phyloP scores from a whole-genome alignment of 208 protist genomes.

The Phytomonas sp. region DNA sequence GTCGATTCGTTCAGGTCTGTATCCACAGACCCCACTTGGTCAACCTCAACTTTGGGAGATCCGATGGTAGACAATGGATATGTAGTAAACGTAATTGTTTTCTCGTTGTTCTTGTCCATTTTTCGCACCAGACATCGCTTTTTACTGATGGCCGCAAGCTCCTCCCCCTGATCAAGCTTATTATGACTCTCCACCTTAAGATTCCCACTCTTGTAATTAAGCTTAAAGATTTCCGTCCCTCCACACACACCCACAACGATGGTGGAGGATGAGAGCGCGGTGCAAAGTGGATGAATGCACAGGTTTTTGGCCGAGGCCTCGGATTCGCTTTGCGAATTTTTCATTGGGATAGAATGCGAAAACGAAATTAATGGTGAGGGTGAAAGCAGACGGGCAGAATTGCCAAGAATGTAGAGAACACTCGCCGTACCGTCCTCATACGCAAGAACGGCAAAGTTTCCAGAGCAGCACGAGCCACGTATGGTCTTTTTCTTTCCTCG shows the following conservation, averaged over 20 bases:
- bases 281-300: background rate
- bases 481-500: conserved; percentile 21
- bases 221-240: conserved; percentile 13
- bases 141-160: conserved; percentile 2
- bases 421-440: conserved; percentile 61
- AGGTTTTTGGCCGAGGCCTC: background rate
- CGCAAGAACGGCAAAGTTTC: conserved; percentile 58
- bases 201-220: conserved; percentile 29
- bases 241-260: conserved; percentile 20
- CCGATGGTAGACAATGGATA: background rate
- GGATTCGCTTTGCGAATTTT: background rate
- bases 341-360: background rate
- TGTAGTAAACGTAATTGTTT: background rate
- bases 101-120: background rate
- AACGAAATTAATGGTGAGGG: conserved; percentile 13
- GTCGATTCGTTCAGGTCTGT: background rate
- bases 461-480: conserved; percentile 22
- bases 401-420: conserved; percentile 38
- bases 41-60: background rate
- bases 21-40: background rate
- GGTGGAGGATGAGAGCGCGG: conserved; percentile 25
- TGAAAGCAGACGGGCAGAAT: conserved; percentile 26
- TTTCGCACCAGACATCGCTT: conserved; percentile 11
- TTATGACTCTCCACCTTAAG: conserved; percentile 3
- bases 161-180: background rate